Base-by-base conservation (phyloP, 768 basidiomycete genomes). In the Phaffia tasmanica region DNA sequence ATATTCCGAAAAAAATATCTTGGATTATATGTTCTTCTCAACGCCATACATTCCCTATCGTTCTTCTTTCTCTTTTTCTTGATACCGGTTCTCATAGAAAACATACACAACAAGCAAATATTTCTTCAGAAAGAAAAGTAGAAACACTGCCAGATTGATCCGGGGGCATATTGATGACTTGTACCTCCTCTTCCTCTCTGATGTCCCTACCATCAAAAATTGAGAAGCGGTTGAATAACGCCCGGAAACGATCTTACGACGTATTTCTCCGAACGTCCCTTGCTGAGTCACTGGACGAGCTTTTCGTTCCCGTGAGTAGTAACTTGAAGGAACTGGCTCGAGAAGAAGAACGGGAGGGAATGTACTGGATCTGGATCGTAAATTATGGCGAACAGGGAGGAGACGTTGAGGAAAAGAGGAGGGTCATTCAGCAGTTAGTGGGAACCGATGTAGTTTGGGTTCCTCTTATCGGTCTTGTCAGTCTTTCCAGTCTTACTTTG, bases 361-460 rank as follows among this genome's bases (percentile, higher is more conserved):
- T 57, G 49, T 23, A 48, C 57, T 69, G 67, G 67, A 19, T 59
- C 0, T 69, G 67, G 67, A 21, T 63, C 53, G 63, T 69, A 57
- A 69, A 69, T 58, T 29, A 50, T 15, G 56, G 62, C 9, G 67
- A 69, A n/a, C 57, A 50, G 18, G 62, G 63, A 35, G 67, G 57
- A 11, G 25, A 25, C 9, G 23, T 63, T 19, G 46, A 69, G 46
- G 63, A 47, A 15, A 57, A 58, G 25, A 35, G 35, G 18, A 21
- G 16, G 0, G 50, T 64, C 27, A 21, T 27, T 7, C 14, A 47
- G 1, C 50, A 27, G n/a, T 51, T 67, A 18, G 29, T 48, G 25
- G 18, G 16, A 4, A 23, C 7, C 18, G 35, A 23, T 21, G 21
- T 15, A 9, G 29, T 60, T 19, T 69, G 62, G 67, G 56, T 69